Base-by-base conservation (phyloP, 108 stramenopile genomes). In the Skeletonema grethae region DNA sequence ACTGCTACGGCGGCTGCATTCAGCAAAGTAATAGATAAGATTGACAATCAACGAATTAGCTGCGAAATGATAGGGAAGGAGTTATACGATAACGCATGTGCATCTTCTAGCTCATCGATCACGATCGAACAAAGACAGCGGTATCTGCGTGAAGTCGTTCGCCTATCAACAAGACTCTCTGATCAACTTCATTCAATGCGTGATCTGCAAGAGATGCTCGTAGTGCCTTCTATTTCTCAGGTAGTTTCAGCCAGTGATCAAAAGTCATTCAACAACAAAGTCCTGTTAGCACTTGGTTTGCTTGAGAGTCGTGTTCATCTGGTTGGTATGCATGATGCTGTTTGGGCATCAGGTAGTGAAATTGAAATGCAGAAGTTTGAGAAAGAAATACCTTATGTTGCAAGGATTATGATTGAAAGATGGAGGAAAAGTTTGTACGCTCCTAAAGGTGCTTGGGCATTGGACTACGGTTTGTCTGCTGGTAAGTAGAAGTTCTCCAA, bases 261-360 rank as follows among this genome's bases (percentile, higher is more conserved):
- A 86, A 84, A 85, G 41, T 82, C 88, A 8, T 90, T 94, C 79
- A 94, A 88, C 73, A 88, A 87, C 61, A 73, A 77, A 43, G 89
- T 94, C 11, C 70, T 94, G 12, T 25, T 75, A 18, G 78, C 67
- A 16, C 63, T 94, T 3, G 93, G 93, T n/a, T 13, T 94, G 9
- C 72, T 86, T 45, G 90, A 94, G 61, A 88, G 88, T 35, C 73
- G 93, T 32, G 65, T 88, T 12, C 87, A 94, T 79, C 73, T 94
- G 7, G 90, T 94, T 20, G 86, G 86, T 34, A 94, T 94, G 93
- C 74, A 88, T 63, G 88, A 94, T 67, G 88, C 88, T 25, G 81
- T 91, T 29, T 63, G 60, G 75, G 84, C 86, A 59, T 74, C 77
- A 22, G 69, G 67, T 0, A 57, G 76, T 32, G 63, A 62, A 7